These are phyloP conservation scores for Pseudogymnoascus sp. DNA, from an alignment of 2,329 filamentous ascomycete genomes.

Conservation along the genomic window DNA sequence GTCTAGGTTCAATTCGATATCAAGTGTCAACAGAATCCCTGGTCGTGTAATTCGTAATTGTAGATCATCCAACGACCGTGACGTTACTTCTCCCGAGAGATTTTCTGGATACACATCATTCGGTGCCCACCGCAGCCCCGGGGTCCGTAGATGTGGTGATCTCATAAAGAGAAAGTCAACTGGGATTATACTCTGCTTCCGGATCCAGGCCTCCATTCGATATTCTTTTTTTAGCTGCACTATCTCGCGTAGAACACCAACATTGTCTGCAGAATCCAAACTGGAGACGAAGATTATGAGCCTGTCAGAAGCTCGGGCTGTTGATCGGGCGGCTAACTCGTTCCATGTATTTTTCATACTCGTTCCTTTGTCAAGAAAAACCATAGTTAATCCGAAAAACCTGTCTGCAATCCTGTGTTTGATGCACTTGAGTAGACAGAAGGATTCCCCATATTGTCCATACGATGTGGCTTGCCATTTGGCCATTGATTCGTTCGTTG, in stretches of 20 bases:
- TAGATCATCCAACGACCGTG: background rate
- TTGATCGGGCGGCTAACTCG: background rate
- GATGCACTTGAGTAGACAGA: background rate
- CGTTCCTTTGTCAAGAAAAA: background rate
- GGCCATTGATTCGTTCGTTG: background rate
- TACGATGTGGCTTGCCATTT: background rate
- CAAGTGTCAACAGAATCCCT: slow-evolving; percentile 5
- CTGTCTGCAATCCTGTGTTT: background rate
- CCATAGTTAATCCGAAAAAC: background rate
- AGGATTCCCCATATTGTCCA: background rate
- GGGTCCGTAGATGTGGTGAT: background rate
- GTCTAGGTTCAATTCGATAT: background rate
- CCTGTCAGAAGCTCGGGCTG: background rate
- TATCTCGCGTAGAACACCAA: background rate
- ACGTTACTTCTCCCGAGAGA: background rate
- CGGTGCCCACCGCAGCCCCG: background rate
- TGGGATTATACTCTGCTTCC: background rate
- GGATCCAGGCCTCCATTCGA: slow-evolving; percentile 1
- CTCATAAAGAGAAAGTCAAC: background rate
- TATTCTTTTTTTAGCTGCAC: background rate
- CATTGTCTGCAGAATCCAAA: background rate
- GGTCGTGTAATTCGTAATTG: background rate
- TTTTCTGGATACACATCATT: background rate
- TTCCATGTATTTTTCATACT: background rate
- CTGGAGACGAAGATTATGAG: background rate